Base-by-base conservation (phyloP, 2,329 filamentous ascomycete species). In the Fusarium annulatum region DNA sequence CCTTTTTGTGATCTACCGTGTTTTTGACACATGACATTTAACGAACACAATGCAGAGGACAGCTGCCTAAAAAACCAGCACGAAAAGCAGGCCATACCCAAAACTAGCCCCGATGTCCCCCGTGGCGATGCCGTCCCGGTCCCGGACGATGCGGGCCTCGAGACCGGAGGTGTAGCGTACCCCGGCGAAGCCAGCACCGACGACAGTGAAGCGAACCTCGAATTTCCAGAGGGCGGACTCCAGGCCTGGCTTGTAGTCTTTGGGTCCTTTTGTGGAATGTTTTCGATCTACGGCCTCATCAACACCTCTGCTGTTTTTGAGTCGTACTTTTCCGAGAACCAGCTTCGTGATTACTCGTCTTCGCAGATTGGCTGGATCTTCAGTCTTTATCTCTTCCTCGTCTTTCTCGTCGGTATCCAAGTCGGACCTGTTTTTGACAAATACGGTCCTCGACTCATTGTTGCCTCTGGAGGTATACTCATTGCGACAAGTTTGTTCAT, bases 291-390 rank as follows among this genome's bases (percentile, higher is more conserved):
- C 61, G 92, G 92, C 0, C 85, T 93, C 63, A 88, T 93, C 83
- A 92, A 92, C 78, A 89, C 88, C 58, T 67, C 69, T 48, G 78
- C 72, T 26, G 71, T 78, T 33, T 93, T 95, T 81, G 91, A 96
- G 82, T 89, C 92, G 19, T 96, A 96, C 81, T 88, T 97, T 69
- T 86, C 89, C 38, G 88, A 86, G 26, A 85, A 97, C 79, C 93
- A 96, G 78, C 87, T 97, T 26, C 85, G 84, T n/a, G 83, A 87
- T 28, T 91, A 94, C 80, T 88, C 84, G 61, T 87, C 91, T 16
- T 91, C 91, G 8, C 86, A 89, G 58, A 91, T 95, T 55, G 93
- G 93, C n/a, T 97, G 94, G 94, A 94, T 97, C 72, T 95, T 96
- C 77, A 91, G 92, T 76, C 84, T 96, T 58, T 96, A 95, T 79